These are phyloP conservation scores for Penicillium subrubescens DNA, from an alignment of 495 filamentous ascomycete genomes.

Conservation along the genomic window DNA sequence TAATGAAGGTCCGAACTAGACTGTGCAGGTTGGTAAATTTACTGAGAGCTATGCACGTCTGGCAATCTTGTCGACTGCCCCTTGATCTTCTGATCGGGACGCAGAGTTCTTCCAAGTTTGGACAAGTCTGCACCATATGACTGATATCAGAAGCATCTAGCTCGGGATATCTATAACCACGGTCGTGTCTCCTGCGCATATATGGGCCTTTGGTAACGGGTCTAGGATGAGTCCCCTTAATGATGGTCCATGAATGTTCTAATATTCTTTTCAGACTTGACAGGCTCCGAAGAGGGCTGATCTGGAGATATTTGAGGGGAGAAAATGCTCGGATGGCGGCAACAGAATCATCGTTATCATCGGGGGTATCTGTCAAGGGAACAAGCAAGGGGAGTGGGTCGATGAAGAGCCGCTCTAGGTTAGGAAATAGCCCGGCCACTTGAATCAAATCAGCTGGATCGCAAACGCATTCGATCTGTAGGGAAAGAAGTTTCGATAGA, in stretches of 20 bases:
- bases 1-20: constrained; percentile 10
- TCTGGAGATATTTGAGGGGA: constrained; percentile 11
- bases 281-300: background rate
- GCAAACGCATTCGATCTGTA: background rate
- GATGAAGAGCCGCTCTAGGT: constrained; percentile 19
- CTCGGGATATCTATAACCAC: background rate
- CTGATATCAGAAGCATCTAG: background rate
- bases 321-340: constrained; percentile 10
- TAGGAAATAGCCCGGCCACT: constrained; percentile 1
- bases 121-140: background rate
- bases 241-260: constrained; percentile 12
- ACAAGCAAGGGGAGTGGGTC: background rate
- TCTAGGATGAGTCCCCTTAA: constrained; percentile 15
- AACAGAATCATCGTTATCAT: constrained; percentile 8
- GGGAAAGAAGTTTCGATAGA: constrained; percentile 7
- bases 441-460: background rate
- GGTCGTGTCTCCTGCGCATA: background rate
- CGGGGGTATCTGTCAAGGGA: background rate
- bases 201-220: background rate
- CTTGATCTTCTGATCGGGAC: background rate
- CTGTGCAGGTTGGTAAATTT: constrained; percentile 1
- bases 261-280: constrained; percentile 2
- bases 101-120: constrained; percentile 10
- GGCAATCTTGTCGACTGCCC: constrained; percentile 5
- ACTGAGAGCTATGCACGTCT: constrained; percentile 8